These are phyloP conservation scores for Lasiosphaeria ovina DNA, from an alignment of 495 filamentous ascomycete genomes.

Conservation along the genomic window DNA sequence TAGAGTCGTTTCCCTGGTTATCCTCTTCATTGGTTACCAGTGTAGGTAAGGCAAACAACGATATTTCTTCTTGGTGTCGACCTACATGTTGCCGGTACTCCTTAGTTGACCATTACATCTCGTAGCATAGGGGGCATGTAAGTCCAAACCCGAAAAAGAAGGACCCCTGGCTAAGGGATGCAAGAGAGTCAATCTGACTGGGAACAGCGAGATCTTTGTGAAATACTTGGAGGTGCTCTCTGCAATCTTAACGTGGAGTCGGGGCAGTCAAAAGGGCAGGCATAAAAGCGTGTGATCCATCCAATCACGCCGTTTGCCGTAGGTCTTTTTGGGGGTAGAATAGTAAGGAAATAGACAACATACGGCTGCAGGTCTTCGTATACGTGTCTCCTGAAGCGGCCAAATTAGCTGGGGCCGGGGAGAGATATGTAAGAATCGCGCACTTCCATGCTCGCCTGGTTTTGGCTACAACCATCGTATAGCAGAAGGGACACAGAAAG, in stretches of 20 bases:
- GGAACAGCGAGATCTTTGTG: neutral
- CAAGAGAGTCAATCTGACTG: neutral
- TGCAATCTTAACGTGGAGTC: neutral
- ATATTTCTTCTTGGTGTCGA: slow-evolving; percentile 12
- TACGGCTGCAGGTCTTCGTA: slow-evolving; percentile 34
- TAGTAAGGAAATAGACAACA: slow-evolving; percentile 26
- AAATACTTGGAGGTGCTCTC: neutral
- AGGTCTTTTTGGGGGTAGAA: slow-evolving; percentile 9
- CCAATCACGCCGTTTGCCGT: slow-evolving; percentile 16
- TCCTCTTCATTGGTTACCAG: neutral
- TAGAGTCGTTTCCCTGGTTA: too few relatives aligned
- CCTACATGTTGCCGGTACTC: slow-evolving; percentile 16
- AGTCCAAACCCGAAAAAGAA: neutral
- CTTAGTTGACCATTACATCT: neutral
- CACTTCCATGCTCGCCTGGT: slow-evolving; percentile 36
- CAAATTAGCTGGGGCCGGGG: too few relatives aligned
- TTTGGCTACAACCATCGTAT: slow-evolving; percentile 26
- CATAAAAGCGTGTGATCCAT: slow-evolving; percentile 7
- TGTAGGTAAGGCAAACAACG: slow-evolving; percentile 10
- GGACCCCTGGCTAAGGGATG: neutral
- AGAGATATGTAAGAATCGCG: neutral
- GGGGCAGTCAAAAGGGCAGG: neutral
- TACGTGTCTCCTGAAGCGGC: slow-evolving; percentile 29
- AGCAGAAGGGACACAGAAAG: slow-evolving; percentile 40
- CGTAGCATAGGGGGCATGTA: slow-evolving; percentile 9